Evolutionary conservation across 768 basidiomycete species (phyloP).

Genomic region (Naganishia onofrii): DNA sequence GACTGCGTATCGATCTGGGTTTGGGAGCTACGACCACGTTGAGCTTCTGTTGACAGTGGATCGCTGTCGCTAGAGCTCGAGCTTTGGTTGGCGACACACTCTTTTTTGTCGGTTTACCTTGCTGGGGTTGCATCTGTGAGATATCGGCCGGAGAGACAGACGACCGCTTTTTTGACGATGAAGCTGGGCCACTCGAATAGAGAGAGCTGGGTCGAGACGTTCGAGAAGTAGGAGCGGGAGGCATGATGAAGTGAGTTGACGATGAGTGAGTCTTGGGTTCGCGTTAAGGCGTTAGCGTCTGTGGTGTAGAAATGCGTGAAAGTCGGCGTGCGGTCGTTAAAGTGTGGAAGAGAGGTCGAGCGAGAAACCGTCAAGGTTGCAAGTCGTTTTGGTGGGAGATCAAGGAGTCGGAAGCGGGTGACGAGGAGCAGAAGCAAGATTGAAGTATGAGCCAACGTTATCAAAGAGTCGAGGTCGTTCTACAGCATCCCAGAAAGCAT

Average conservation of each 20-base stretch:
- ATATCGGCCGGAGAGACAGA: constrained; percentile 32
- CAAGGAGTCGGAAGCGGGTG: constrained; percentile 3
- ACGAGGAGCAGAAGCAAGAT: constrained; percentile 23
- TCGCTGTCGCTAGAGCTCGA: not conserved
- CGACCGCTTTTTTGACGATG: constrained; percentile 29
- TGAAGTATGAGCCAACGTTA: constrained; percentile 12
- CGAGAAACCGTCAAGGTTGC: constrained; percentile 22
- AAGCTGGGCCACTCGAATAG: constrained; percentile 29
- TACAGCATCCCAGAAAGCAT: constrained; percentile 20
- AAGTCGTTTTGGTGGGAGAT: constrained; percentile 17
- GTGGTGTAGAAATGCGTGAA: not conserved
- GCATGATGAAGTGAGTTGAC: constrained; percentile 35
- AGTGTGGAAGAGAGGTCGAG: constrained; percentile 1
- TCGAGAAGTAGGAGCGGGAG: constrained; percentile 39
- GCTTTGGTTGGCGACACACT: constrained; percentile 17
- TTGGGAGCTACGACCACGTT: constrained; percentile 4
- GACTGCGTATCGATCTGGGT: not conserved
- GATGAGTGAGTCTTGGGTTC: constrained; percentile 12
- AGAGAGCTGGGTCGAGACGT: constrained; percentile 35
- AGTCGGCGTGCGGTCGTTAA: constrained; percentile 13
- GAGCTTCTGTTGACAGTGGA: constrained; percentile 12
- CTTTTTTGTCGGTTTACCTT: not conserved
- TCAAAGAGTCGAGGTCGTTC: constrained; percentile 20
- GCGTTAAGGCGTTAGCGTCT: constrained; percentile 14
- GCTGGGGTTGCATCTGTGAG: constrained; percentile 22